Base-by-base conservation (phyloP, 23 red algal species). In the Agarophyton chilense region DNA sequence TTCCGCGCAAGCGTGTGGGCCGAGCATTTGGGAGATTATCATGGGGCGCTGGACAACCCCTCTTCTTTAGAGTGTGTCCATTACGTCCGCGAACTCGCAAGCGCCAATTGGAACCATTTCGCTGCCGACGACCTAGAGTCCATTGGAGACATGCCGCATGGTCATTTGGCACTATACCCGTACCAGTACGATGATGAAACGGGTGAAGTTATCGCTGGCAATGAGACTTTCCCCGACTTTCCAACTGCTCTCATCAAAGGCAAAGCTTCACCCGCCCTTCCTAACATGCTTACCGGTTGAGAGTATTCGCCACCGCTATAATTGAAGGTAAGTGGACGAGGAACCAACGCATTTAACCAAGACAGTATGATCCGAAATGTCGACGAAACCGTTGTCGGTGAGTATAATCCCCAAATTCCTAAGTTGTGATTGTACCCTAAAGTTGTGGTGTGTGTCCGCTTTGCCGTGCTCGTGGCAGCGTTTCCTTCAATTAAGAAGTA, bases 11-110 rank as follows among this genome's bases (percentile, higher is more conserved):
- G 77, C 44, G 77, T 95, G 28, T 95, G 50, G 53, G 52, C 49
- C 26, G 93, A 95, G 53, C 93, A 95, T 66, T 64, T 95, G n/a
- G 84, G 78, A 66, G 78, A 54, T 10, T 89, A 87, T 52, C n/a
- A 60, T 29, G 62, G 47, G 12, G 77, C 51, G 58, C 78, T 91
- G 31, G 93, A 87, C 10, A 44, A 92, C 54, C 93, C 93, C 11
- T 61, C 86, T 21, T 80, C 74, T 38, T 47, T 92, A n/a, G 72
- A 81, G 34, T 92, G 93, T 55, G 83, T 91, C 11, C 60, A 87
- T 25, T 24, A 81, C 29, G 55, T 95, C 38, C 78, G 80, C 38
- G 78, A 92, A 17, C 38, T 87, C 22, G 79, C 86, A 17, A 25
- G 16, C 18, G 46, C 39, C 46, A 95, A 95, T 41, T 95, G 93